Conservation (phyloP, 2,329 filamentous ascomycete species). For the Trichoderma hamatum region DNA sequence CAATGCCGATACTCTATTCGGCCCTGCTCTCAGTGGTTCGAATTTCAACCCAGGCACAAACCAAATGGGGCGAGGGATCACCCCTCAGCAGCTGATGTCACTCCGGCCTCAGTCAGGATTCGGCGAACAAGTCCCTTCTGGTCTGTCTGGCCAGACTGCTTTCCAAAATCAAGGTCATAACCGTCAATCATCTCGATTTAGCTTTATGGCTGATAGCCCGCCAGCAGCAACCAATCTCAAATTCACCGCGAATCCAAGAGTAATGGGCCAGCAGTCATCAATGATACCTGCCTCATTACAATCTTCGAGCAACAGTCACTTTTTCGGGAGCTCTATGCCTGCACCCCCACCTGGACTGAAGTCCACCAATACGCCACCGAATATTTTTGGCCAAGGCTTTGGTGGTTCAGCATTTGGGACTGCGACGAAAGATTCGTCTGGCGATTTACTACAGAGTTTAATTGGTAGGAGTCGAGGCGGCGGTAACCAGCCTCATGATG, state of each 20-base stretch:
- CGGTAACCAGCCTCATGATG: conserved; percentile 75
- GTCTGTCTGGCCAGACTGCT: conserved; percentile 53
- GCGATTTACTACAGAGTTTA: conserved; percentile 74
- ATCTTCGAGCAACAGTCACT: conserved; percentile 65
- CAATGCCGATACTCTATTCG: conserved; percentile 57
- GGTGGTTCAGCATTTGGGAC: conserved; percentile 70
- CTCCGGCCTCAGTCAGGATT: conserved; percentile 66
- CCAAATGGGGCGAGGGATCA: conserved; percentile 69
- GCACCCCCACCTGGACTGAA: conserved; percentile 94
- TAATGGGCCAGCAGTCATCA: conserved; percentile 83
- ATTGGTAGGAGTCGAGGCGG: conserved; percentile 70
- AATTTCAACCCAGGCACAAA: conserved; percentile 54
- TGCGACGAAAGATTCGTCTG: conserved; percentile 69
- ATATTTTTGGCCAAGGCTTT: conserved; percentile 92
- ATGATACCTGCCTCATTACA: conserved; percentile 76
- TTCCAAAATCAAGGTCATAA: conserved; percentile 70
- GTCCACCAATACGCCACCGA: conserved; percentile 90
- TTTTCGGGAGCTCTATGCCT: conserved; percentile 83
- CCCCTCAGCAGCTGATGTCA: conserved; percentile 73
- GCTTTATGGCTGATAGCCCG: conserved; percentile 77
- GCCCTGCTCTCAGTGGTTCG: conserved; percentile 52
- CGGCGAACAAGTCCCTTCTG: conserved; percentile 62
- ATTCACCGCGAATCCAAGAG: conserved; percentile 74
- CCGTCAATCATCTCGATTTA: conserved; percentile 84
- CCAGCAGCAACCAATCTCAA: conserved; percentile 62